Evolutionary conservation across 345 rosid genomes (phyloP), one percentile per base, ranked within the genome.

Genomic region (Syzygium oleosum): DNA sequence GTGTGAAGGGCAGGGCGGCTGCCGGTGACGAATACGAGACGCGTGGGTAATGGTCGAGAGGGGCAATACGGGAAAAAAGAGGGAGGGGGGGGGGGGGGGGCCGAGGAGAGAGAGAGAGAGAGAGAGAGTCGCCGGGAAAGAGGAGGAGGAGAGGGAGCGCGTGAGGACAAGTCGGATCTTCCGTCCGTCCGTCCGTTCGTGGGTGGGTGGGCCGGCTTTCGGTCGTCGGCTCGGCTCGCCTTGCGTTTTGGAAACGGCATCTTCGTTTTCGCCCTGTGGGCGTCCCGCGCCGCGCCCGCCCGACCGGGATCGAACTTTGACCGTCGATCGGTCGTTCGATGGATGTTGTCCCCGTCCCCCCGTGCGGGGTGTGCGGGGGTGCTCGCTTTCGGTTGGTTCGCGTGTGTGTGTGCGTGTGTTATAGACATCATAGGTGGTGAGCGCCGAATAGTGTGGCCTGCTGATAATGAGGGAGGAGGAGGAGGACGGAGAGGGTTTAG

Each of bases 191-290:
- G 65, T 59, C 13, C 53, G 46, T 55, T 73, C 80, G 80, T 73
- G 53, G 86, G 86, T 63, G 83, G 86, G 88, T 73, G 53, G 86
- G 86, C 84, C 86, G 86, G 88, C 88, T 84, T 38, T 85, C 78
- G 85, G 79, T 68, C 38, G 85, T 54, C 88, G 88, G 88, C 88
- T 58, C 86, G 88, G 86, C 86, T 87, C 80, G 86, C 86, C 56
- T 80, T 59, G 85, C 86, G 88, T 87, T 59, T 87, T 43, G 25
- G 86, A 61, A 80, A 83, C 88, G 86, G 79, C 88, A 87, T 84
- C 84, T 86, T 14, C 2, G 15, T 21, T 29, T 4, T 16, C 23
- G 9, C 12, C 7, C 78, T 63, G 38, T 15, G n/a, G 43, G 43
- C 43, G 43, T 9, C 29, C 22, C 63, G 11, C 3, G 15, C 34